phyloP scores from a whole-genome alignment of 2,329 filamentous ascomycete species.

The Phyllosticta ampelicida region DNA sequence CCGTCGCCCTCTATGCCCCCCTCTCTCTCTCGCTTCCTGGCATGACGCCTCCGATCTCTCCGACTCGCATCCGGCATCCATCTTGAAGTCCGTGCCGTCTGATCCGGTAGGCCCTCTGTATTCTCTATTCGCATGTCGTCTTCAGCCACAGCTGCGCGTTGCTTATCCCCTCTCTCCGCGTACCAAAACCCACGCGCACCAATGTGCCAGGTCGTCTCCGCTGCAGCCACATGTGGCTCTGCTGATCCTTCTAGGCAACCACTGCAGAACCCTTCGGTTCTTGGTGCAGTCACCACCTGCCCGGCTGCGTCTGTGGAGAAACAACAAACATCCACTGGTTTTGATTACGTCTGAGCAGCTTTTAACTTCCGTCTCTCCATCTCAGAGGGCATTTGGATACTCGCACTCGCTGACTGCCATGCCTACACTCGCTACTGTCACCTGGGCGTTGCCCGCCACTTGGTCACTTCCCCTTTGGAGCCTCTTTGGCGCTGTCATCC shows the following conservation, averaged over 20 bases:
- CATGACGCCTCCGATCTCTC: neutral
- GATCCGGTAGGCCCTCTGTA: neutral
- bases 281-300: neutral
- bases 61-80: neutral
- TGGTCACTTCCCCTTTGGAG: conserved; percentile 4
- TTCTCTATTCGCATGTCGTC: neutral
- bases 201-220: no score
- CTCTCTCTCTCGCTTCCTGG: no score
- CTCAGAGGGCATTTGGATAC: neutral
- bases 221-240: conserved; percentile 2
- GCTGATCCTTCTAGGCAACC: conserved; percentile 5
- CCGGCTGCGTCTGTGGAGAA: neutral
- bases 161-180: neutral
- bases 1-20: no score
- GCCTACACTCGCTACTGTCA: neutral
- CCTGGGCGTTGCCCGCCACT: neutral
- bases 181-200: no score
- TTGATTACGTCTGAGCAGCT: neutral
- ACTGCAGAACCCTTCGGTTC: neutral
- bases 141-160: neutral
- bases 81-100: neutral
- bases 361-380: neutral
- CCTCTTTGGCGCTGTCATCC: neutral
- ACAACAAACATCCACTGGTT: neutral
- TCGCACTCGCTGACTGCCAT: neutral